phyloP scores from a whole-genome alignment of 2,329 filamentous ascomycete genomes.

The Fusarium fracticaudum region DNA sequence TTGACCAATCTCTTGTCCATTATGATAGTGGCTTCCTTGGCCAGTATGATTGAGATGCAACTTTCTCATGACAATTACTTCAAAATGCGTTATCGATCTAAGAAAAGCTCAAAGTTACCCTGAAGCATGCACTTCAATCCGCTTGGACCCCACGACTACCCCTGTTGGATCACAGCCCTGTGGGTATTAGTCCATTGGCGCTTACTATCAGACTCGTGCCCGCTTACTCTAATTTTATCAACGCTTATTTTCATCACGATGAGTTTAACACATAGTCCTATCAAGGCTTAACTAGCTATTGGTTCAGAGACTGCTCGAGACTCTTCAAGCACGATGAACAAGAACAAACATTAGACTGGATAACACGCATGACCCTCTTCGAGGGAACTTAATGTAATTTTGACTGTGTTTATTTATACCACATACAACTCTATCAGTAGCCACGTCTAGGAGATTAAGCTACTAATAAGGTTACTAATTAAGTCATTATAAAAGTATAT shows the following conservation, averaged over 20 bases:
- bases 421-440: no score
- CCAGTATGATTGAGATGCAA: no score
- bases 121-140: no score
- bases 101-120: not conserved
- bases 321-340: fast-evolving
- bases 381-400: no score
- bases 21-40: no score
- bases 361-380: no score
- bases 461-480: no score
- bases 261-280: fast-evolving
- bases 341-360: no score
- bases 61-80: no score
- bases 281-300: fast-evolving
- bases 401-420: no score
- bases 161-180: not conserved
- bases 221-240: not conserved
- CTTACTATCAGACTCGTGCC: not conserved
- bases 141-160: not conserved
- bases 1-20: not conserved
- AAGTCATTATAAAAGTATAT: no score
- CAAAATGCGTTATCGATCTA: not conserved
- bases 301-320: fast-evolving
- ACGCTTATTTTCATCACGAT: not conserved
- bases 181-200: not conserved
- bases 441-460: no score